These are phyloP conservation scores for Acanthamoeba castellanii DNA, from an alignment of 208 protist genomes.

Conservation along the genomic window DNA sequence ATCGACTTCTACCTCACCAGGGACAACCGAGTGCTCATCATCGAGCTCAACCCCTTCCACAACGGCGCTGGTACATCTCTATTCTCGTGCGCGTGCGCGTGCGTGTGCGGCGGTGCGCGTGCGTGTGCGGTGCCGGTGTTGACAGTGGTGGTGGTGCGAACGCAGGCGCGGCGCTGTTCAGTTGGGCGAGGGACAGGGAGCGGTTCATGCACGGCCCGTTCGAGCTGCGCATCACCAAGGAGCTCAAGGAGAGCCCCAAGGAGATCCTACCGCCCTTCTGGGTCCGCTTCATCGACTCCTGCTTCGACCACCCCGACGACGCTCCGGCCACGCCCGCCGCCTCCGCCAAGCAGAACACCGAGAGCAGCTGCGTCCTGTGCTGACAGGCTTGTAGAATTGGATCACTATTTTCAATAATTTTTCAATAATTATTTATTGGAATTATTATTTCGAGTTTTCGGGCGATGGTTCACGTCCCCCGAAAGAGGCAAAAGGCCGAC, in stretches of 20 bases:
- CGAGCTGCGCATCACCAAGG: conserved; percentile 51
- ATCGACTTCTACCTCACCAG: conserved; percentile 23
- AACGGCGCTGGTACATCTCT: not conserved
- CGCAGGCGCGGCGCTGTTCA: conserved; percentile 44
- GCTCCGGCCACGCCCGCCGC: not conserved
- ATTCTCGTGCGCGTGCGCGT: not conserved
- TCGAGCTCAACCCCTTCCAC: conserved; percentile 57
- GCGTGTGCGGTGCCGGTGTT: not conserved
- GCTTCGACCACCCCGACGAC: not conserved
- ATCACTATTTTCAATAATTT: no score
- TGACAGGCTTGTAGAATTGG: no score
- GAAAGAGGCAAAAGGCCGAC: no score
- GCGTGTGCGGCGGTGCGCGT: not conserved
- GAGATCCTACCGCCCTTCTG: conserved; percentile 25
- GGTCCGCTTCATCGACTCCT: conserved; percentile 67
- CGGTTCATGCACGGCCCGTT: conserved; percentile 57
- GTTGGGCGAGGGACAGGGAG: conserved; percentile 57
- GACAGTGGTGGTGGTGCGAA: no score
- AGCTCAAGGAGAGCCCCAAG: conserved; percentile 59
- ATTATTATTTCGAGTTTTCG: no score
- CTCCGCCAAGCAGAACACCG: not conserved
- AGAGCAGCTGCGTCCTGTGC: not conserved
- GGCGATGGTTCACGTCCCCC: no score
- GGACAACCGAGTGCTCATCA: not conserved
- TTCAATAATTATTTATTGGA: no score